phyloP scores from a whole-genome alignment of 495 filamentous ascomycete genomes.

The Tuber microsphaerosporum region DNA sequence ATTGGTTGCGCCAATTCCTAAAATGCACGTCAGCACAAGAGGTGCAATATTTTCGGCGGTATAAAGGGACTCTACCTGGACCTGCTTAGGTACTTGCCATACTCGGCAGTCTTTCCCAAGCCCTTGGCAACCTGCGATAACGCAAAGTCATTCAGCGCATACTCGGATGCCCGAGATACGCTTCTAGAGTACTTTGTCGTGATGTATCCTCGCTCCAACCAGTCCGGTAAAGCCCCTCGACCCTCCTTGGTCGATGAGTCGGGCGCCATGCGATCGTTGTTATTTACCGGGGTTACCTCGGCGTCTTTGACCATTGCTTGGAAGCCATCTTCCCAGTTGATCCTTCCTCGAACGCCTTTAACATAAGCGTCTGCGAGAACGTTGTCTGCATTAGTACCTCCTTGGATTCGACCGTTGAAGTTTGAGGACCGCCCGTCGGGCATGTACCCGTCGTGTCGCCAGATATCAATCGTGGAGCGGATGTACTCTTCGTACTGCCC shows the following conservation, averaged over 20 bases:
- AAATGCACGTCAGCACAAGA: neutral
- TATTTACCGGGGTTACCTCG: slow-evolving; percentile 55
- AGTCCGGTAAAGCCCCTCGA: slow-evolving; percentile 63
- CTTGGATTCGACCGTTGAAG: slow-evolving; percentile 65
- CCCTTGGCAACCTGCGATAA: slow-evolving; percentile 57
- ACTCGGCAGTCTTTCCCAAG: slow-evolving; percentile 50
- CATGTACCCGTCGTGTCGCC: slow-evolving; percentile 58
- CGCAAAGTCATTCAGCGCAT: slow-evolving; percentile 62
- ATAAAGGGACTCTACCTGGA: slow-evolving; percentile 40
- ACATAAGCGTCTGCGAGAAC: slow-evolving; percentile 69
- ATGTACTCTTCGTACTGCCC: slow-evolving; percentile 58
- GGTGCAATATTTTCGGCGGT: neutral
- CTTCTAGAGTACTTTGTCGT: slow-evolving; percentile 56
- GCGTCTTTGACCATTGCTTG: slow-evolving; percentile 64
- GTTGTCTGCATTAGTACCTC: slow-evolving; percentile 67
- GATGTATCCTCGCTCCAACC: slow-evolving; percentile 58
- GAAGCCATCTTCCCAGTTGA: slow-evolving; percentile 66
- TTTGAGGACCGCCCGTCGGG: slow-evolving; percentile 62
- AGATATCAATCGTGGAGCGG: slow-evolving; percentile 65
- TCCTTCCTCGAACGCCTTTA: slow-evolving; percentile 56
- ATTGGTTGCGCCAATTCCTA: slow-evolving; percentile 66
- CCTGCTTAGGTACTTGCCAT: slow-evolving; percentile 56
- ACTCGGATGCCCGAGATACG: slow-evolving; percentile 62
- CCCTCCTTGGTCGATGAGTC: slow-evolving; percentile 64
- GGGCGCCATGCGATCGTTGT: slow-evolving; percentile 54